Evolutionary conservation across 345 rosid genomes (phyloP), one percentile per base, ranked within the genome.

Genomic region (Syzygium aromaticum): DNA sequence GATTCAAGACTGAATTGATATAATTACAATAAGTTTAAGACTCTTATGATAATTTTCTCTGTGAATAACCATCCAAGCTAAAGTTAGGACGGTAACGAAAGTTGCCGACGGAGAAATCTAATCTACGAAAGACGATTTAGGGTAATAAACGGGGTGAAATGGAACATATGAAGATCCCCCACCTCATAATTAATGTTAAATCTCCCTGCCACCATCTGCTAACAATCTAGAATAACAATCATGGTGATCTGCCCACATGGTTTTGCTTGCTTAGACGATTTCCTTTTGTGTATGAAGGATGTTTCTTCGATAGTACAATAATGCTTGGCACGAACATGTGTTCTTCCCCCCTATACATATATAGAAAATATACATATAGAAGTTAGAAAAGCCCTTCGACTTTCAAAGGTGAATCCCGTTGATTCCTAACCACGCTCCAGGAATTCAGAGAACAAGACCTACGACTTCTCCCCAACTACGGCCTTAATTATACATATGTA

Each of bases 91-190:
- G n/a, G 30, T 59, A 59, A 59, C n/a, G 1, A 59, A 59, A 59
- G 64, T 3, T 27, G 0, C 15, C 0, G 1, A 25, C 11, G 1
- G 15, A 27, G 4, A 59, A 59, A 25, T 59, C n/a, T 51, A 9
- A 3, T 59, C 27, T 59, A 28, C 3, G 27, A n/a, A 59, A 59
- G 30, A 3, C 64, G 0, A 59, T 59, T 59, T 59, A 59, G 30
- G 30, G 7, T 4, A 5, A 59, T n/a, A 11, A 64, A 33, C 6
- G 2, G 46, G 33, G 78, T 46, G 0, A 33, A 43, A 38, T 8
- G 5, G 49, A 43, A 38, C 27, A 21, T 5, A 11, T 6, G 49
- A 43, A 38, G 25, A 73, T 21, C 38, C 27, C 15, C 25, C 25
- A 19, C 25, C 27, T 38, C 49, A 38, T 19, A 73, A 33, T 33